Percentiles rank a stretch among this genome's conserved stretches.
Conservation (phyloP, 2,329 filamentous ascomycete genomes). For the Colletotrichum costaricense region DNA sequence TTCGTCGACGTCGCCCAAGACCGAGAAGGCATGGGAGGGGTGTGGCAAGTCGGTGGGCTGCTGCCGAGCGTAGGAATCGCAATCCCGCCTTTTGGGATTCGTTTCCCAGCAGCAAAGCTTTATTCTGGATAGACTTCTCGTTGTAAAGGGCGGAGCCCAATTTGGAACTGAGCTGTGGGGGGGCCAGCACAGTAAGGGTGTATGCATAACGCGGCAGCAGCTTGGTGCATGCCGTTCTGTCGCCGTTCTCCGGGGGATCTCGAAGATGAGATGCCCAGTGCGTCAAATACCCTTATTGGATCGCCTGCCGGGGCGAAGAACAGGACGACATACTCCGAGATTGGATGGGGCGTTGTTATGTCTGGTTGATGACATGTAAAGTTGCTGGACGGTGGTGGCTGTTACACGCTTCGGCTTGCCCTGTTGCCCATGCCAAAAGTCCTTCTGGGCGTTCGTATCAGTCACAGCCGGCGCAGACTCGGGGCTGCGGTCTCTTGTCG, state of each 20-base stretch:
- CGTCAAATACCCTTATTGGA: slow-evolving; percentile 3
- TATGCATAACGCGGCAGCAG: slow-evolving; percentile 21
- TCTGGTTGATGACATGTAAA: slow-evolving; percentile 1
- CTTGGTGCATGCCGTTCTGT: slow-evolving; percentile 16
- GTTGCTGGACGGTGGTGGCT: background rate
- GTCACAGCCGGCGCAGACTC: background rate
- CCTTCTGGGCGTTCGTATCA: background rate
- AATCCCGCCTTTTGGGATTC: slow-evolving; percentile 33
- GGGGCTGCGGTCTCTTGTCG: background rate
- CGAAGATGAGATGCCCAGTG: slow-evolving; percentile 22
- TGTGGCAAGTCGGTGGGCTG: slow-evolving; percentile 1
- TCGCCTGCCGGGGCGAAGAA: background rate
- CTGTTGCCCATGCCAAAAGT: background rate
- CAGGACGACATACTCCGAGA: background rate
- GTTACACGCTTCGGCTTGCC: background rate
- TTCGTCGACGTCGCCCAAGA: background rate
- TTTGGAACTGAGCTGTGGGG: slow-evolving; percentile 9
- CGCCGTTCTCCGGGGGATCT: slow-evolving; percentile 1
- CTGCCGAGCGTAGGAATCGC: slow-evolving; percentile 26
- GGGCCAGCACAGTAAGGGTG: slow-evolving; percentile 9
- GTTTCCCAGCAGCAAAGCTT: slow-evolving; percentile 23
- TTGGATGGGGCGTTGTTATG: background rate
- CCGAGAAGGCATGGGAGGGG: background rate
- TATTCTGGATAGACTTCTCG: slow-evolving; percentile 23
- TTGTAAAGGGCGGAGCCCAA: slow-evolving; percentile 30